phyloP scores from a whole-genome alignment of 495 filamentous ascomycete species.

The Podospora pseudocomata region DNA sequence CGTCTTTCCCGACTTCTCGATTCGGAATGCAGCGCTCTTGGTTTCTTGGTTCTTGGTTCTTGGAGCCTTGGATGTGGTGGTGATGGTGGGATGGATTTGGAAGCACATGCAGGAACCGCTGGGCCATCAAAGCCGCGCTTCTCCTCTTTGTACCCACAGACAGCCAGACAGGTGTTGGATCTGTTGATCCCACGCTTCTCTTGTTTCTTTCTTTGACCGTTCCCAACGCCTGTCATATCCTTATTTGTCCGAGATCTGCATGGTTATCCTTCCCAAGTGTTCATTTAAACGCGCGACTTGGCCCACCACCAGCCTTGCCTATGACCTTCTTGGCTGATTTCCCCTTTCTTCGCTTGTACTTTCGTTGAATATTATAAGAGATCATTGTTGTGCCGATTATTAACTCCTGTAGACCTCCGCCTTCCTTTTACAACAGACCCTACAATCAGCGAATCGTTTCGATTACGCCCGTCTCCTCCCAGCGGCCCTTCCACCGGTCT shows the following conservation, averaged over 20 bases:
- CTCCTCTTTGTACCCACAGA: neutral
- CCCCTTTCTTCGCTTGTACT: conserved; percentile 3
- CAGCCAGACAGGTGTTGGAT: neutral
- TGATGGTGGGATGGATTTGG: neutral
- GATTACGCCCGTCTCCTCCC: conserved; percentile 12
- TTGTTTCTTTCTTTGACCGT: neutral
- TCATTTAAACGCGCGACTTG: conserved; percentile 21
- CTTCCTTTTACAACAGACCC: conserved; percentile 21
- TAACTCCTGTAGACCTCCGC: conserved; percentile 18
- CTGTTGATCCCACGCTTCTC: neutral
- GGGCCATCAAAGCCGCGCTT: neutral
- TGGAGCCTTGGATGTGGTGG: neutral
- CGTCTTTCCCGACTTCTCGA: conserved; percentile 6
- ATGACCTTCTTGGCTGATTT: conserved; percentile 5
- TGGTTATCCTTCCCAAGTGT: conserved; percentile 8
- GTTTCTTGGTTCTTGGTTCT: neutral
- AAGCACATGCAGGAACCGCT: conserved; percentile 9
- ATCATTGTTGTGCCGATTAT: neutral
- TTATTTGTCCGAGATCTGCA: conserved; percentile 19
- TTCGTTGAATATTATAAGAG: neutral
- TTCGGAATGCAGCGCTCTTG: neutral
- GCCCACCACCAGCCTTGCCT: conserved; percentile 15
- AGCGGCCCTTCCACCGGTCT: conserved; percentile 10
- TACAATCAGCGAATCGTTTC: conserved; percentile 21
- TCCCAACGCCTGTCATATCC: neutral